These are phyloP conservation scores for Hirschfeldia incana DNA, from an alignment of 345 rosid genomes.

Conservation along the genomic window DNA sequence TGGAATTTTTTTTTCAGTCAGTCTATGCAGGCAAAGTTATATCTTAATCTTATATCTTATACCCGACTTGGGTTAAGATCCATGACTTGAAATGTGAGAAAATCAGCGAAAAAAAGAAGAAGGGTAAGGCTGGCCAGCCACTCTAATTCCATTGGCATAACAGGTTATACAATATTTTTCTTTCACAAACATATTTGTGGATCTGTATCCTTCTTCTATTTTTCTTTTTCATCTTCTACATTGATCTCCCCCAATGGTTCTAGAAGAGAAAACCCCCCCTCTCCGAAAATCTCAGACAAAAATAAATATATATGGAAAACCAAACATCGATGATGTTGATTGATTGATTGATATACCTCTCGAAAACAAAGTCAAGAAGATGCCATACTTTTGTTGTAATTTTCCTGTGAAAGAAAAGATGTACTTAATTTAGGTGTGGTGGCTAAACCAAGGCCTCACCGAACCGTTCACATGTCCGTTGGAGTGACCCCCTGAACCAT, in stretches of 20 bases:
- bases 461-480: constrained; percentile 81
- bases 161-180: neutral
- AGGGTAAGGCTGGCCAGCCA: neutral
- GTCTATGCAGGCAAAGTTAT: no score
- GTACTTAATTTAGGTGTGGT: constrained; percentile 39
- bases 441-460: constrained; percentile 87
- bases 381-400: constrained; percentile 35
- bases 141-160: neutral
- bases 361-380: constrained; percentile 33
- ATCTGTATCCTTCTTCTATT: neutral
- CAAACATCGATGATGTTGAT: constrained; percentile 31
- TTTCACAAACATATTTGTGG: neutral
- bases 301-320: constrained; percentile 31
- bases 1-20: no score
- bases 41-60: neutral
- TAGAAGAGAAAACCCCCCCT: constrained; percentile 17
- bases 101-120: neutral
- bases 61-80: neutral
- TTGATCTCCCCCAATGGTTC: constrained; percentile 25
- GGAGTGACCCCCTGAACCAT: constrained; percentile 72
- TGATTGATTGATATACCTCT: constrained; percentile 32
- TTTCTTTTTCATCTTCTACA: constrained; percentile 29
- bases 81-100: neutral
- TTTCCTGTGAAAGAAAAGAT: constrained; percentile 29
- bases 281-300: constrained; percentile 8